A percentile compares a stretch with the other conserved stretches of the same genome.
These are phyloP conservation scores for Populus tremula DNA, from an alignment of 345 rosid genomes.

Conservation along the genomic window DNA sequence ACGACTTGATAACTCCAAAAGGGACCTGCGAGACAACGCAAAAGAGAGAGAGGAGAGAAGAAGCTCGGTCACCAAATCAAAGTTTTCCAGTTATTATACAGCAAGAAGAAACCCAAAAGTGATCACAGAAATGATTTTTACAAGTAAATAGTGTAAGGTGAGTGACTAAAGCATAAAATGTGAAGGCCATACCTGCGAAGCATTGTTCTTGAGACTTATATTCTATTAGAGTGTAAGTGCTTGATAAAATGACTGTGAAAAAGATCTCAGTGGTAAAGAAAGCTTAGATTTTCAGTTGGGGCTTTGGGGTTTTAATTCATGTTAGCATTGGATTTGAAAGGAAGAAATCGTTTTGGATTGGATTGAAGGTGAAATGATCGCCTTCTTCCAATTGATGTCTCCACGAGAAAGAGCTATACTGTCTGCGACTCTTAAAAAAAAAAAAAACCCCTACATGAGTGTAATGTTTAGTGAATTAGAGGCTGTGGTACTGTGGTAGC, in stretches of 20 bases:
- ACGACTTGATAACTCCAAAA: constrained; percentile 59
- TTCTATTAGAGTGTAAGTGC: constrained; percentile 8
- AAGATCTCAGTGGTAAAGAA: too few relatives aligned
- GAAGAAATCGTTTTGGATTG: neutral
- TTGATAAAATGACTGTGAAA: constrained; percentile 22
- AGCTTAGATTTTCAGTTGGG: neutral
- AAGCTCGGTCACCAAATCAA: neutral
- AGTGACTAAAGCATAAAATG: neutral
- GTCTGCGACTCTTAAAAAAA: neutral
- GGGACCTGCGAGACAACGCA: constrained; percentile 44
- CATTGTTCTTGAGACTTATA: constrained; percentile 15
- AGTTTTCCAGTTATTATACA: neutral
- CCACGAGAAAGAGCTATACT: neutral
- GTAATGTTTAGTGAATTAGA: too few relatives aligned
- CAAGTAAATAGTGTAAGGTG: neutral
- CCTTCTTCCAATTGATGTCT: neutral
- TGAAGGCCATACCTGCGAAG: constrained; percentile 26
- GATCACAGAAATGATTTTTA: neutral
- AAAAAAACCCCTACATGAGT: too few relatives aligned
- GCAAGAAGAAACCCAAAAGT: neutral
- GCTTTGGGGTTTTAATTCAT: neutral
- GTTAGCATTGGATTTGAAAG: neutral
- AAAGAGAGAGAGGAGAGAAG: neutral
- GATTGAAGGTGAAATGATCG: neutral
- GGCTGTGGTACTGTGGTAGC: too few relatives aligned